phyloP scores from a whole-genome alignment of 441 rosid genomes.

The Melastoma candidum region DNA sequence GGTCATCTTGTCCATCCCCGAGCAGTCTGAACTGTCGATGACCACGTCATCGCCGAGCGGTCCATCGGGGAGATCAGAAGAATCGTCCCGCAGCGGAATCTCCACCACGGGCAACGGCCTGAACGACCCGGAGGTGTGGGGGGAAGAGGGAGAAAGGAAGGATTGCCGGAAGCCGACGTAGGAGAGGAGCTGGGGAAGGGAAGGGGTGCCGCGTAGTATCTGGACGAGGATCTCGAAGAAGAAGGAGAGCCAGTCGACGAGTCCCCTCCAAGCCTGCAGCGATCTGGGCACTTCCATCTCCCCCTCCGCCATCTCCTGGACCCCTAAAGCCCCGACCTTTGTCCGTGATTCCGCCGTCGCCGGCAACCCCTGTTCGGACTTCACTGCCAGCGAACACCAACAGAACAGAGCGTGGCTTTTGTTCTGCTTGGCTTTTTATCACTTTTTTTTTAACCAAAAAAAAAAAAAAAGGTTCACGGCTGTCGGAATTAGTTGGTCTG shows the following conservation, averaged over 20 bases:
- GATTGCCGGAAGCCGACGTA: constrained; percentile 23
- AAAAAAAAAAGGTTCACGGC: too few species aligned
- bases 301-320: not conserved
- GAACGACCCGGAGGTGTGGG: constrained; percentile 20
- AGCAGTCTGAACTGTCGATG: constrained; percentile 1
- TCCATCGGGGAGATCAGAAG: constrained; percentile 1
- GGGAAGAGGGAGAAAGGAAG: constrained; percentile 1
- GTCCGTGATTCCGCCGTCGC: too few species aligned
- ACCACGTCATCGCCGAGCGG: constrained; percentile 6
- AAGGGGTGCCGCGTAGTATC: constrained; percentile 33
- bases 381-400: too few species aligned
- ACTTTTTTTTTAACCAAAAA: too few species aligned
- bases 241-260: constrained; percentile 28
- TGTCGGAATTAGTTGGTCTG: too few species aligned
- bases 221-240: constrained; percentile 21
- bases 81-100: constrained; percentile 23
- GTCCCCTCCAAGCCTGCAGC: constrained; percentile 29
- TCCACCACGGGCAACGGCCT: constrained; percentile 37
- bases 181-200: constrained; percentile 27
- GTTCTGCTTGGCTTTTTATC: too few species aligned
- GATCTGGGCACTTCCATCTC: constrained; percentile 23
- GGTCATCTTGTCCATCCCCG: constrained; percentile 24
- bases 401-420: too few species aligned
- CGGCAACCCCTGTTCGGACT: too few species aligned
- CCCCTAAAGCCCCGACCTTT: too few species aligned